Evolutionary conservation across 495 filamentous ascomycete species (phyloP).

Genomic region (Penicillium waksmanii): DNA sequence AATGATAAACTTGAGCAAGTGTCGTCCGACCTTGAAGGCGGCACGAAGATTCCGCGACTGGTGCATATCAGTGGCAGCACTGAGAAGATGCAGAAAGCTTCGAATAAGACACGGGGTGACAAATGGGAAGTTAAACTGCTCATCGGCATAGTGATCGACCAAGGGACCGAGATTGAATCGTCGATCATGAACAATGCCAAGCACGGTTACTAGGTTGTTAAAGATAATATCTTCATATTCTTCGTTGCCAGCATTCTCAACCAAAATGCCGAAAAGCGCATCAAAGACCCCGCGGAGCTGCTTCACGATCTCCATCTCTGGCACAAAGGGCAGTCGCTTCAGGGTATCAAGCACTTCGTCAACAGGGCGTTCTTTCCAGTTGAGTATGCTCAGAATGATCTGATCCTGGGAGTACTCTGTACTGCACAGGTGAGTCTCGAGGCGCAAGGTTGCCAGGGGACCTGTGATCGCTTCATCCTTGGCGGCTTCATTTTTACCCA

Average conservation of each 20-base stretch:
- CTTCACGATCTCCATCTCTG: constrained; percentile 97
- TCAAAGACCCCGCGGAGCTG: constrained; percentile 88
- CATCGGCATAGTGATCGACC: constrained; percentile 90
- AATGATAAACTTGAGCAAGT: constrained; percentile 94
- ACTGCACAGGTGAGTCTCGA: constrained; percentile 92
- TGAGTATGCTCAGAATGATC: constrained; percentile 77
- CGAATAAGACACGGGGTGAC: constrained; percentile 88
- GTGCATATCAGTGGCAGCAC: constrained; percentile 76
- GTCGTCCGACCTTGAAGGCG: constrained; percentile 91
- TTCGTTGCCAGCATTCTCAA: constrained; percentile 85
- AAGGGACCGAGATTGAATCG: constrained; percentile 88
- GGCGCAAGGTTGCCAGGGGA: constrained; percentile 71
- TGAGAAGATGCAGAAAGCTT: constrained; percentile 81
- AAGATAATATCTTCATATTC: constrained; percentile 94
- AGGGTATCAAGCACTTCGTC: constrained; percentile 73
- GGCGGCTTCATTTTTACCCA: constrained; percentile 63
- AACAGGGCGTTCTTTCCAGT: constrained; percentile 77
- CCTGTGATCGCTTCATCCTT: constrained; percentile 77
- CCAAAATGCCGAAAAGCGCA: constrained; percentile 85
- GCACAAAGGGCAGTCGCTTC: constrained; percentile 85
- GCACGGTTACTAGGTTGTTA: constrained; percentile 81
- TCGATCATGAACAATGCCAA: constrained; percentile 93
- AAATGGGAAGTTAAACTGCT: constrained; percentile 89
- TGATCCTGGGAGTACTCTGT: constrained; percentile 95
- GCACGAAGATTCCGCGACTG: constrained; percentile 83